Base-by-base conservation (phyloP, 2,329 filamentous ascomycete genomes). In the Ceratocystis alfenasii region DNA sequence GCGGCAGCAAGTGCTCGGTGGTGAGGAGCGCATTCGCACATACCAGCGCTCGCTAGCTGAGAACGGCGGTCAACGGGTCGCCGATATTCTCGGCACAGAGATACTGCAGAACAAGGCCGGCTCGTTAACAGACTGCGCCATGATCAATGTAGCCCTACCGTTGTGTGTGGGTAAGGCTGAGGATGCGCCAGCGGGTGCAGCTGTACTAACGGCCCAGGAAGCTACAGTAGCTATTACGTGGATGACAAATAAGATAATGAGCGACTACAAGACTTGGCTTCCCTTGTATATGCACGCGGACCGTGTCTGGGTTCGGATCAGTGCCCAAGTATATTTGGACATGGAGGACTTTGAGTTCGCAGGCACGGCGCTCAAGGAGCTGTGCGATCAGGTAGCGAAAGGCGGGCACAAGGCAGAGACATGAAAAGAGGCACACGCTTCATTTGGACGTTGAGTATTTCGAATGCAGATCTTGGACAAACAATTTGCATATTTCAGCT, bases 321-420 rank as follows among this genome's bases (percentile, higher is more conserved):
- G 88, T 72, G 89, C 83, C 15, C 91, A 96, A 78, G 81, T 94
- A 0, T 97, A 94, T 73, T 75, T 96, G n/a, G 89, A 90, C 30
- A 73, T 87, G 69, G 79, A 79, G 12, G 91, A 96, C 74, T 96
- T 94, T 72, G 83, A 87, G 72, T 89, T 83, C 82, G 80, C 81
- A 3, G 89, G 80, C 0, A 72, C 78, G 63, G 76, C 81, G 7
- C 74, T 94, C 71, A 81, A 82, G 72, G 74, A 77, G 46, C 59
- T 83, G 15, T 76, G 75, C 66, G 72, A 74, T 63, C 74, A 78
- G 66, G 76, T 79, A 5, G 72, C 70, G 1, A 75, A 73, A 63
- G 73, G 71, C 62, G 74, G 76, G 69, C 20, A 55, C 10, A 28
- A 55, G 50, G 8, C 8, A 22, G 22, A 28, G 20, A 55, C 12